Evolutionary conservation across 805 yeast species (phyloP), one percentile per base, ranked within the genome.

Genomic region (Metschnikowia borealis): DNA sequence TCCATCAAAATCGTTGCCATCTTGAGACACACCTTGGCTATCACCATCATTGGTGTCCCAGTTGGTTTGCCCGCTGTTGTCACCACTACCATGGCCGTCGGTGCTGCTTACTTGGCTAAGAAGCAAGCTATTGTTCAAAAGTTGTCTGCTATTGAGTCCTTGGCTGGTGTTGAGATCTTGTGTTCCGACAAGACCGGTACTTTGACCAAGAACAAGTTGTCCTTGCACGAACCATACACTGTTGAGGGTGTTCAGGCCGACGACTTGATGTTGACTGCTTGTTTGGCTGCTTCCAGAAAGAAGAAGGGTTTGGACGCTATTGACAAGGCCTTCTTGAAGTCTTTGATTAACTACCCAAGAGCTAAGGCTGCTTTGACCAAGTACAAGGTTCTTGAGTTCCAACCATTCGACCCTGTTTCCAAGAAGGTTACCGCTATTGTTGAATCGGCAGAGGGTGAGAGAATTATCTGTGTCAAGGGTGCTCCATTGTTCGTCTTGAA

Each of bases 131-230:
- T 90, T 81, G 97, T 90, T 66, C 97, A 90, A 78, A 90, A 90
- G 73, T 81, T 90, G 68, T 87, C 96, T 73, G 97, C 97, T 62
- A 90, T 90, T 78, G 97, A 90, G 79, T 90, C 96, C 57, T 80
- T 90, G 64, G 97, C 96, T 61, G 96, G 96, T 84, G 97, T 90
- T 68, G 96, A 91, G 79, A 89, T 90, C 75, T 82, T 90, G 73
- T 90, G 97, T 85, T 90, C 97, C 65, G 97, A 90, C 78, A 90
- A 90, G 79, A 90, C 97, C 69, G 97, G 97, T 83, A 90, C 97
- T 65, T 81, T 90, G 77, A 90, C 97, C 79, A 89, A 89, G 84
- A 90, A 90, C 86, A 91, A 89, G 81, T 82, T 90, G 70, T 87
- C 97, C 55, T 80, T 91, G 68, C 92, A 89, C 75, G 96, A 90